Percentiles rank a stretch among this genome's conserved stretches.
These are phyloP conservation scores for Prinsepia uniflora DNA, from an alignment of 306 rosid genomes.

Conservation along the genomic window DNA sequence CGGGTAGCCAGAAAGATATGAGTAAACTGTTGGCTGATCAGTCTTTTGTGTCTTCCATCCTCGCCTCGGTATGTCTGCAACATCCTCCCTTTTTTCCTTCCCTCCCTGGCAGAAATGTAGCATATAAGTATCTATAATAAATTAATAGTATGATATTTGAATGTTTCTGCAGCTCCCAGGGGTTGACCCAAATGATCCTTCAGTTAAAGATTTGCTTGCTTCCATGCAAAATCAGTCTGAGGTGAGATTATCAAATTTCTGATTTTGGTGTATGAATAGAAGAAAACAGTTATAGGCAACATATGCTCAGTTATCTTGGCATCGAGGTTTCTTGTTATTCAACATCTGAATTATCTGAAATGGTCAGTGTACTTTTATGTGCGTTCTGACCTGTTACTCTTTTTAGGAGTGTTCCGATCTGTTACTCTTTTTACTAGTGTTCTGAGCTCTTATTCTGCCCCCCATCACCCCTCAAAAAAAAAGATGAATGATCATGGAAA, in stretches of 20 bases:
- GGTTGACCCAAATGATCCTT: slow-evolving; percentile 93
- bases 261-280: not conserved
- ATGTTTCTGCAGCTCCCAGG: slow-evolving; percentile 88
- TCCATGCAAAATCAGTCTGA: slow-evolving; percentile 92
- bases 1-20: slow-evolving; percentile 68
- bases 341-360: not conserved
- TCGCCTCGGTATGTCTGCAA: slow-evolving; percentile 63
- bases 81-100: slow-evolving; percentile 1
- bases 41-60: slow-evolving; percentile 89
- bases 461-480: too few species aligned
- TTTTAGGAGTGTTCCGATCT: not conserved
- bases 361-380: not conserved
- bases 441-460: not conserved
- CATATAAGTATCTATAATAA: slow-evolving; percentile 20
- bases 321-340: not conserved
- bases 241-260: slow-evolving; percentile 35
- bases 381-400: not conserved
- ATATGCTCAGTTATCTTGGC: not conserved
- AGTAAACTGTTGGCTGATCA: slow-evolving; percentile 88
- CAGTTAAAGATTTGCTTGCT: slow-evolving; percentile 93
- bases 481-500: not conserved
- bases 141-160: slow-evolving; percentile 16
- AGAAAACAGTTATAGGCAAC: not conserved
- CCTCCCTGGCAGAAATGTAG: slow-evolving; percentile 5
- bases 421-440: too few species aligned